Conservation (phyloP, 2,329 filamentous ascomycete genomes). For the Botrytis porri region DNA sequence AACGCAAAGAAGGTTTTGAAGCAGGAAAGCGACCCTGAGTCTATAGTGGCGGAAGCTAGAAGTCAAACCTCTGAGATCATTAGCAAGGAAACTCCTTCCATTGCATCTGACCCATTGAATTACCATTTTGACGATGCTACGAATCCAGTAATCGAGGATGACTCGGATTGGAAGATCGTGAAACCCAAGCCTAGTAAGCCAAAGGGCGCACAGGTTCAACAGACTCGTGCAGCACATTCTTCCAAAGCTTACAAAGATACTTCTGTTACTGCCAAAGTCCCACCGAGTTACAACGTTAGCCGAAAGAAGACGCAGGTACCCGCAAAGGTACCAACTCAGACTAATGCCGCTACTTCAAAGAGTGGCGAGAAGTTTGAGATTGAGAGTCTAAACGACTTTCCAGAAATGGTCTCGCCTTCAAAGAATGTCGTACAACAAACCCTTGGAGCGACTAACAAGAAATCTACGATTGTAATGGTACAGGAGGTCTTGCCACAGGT, state of each 20-base stretch:
- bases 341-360: background rate
- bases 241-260: background rate
- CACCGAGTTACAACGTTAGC: background rate
- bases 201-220: background rate
- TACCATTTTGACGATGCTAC: constrained; percentile 7
- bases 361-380: background rate
- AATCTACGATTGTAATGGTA: background rate
- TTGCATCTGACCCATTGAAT: constrained; percentile 14
- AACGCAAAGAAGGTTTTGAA: constrained; percentile 1
- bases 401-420: background rate
- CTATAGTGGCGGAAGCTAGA: background rate
- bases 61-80: background rate
- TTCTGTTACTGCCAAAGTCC: background rate
- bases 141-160: background rate
- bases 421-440: background rate
- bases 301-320: background rate
- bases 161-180: constrained; percentile 6
- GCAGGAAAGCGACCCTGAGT: background rate
- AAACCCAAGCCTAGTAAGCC: background rate
- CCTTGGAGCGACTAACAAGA: no score
- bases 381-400: background rate
- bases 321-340: background rate
- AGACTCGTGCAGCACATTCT: background rate
- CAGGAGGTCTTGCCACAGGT: background rate
- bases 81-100: background rate